Conservation (phyloP, 768 basidiomycete species). For the Hirschioporus abietinus region DNA sequence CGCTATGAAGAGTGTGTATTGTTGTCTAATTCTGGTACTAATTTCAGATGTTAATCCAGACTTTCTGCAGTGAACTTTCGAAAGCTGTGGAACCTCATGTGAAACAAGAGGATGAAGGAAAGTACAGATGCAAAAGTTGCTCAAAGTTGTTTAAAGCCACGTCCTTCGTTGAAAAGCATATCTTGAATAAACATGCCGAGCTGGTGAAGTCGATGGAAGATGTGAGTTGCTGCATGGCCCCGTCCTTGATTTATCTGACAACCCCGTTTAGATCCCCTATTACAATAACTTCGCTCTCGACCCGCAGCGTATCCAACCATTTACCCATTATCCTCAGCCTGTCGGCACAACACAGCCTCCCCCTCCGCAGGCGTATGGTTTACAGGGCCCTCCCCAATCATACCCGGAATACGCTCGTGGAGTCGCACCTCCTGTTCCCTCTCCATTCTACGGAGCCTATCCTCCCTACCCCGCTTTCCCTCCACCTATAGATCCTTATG, state of each 20-base stretch:
- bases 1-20: constrained; percentile 76
- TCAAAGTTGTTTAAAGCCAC: constrained; percentile 97
- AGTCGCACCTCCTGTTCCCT: constrained; percentile 29
- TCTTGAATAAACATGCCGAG: constrained; percentile 90
- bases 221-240: constrained; percentile 38
- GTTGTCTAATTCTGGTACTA: constrained; percentile 14
- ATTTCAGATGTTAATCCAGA: constrained; percentile 11
- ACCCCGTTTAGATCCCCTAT: constrained; percentile 60
- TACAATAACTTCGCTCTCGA: constrained; percentile 97
- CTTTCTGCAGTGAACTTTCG: constrained; percentile 61
- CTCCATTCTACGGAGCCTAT: constrained; percentile 32
- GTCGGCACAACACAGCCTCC: constrained; percentile 66
- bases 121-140: constrained; percentile 95
- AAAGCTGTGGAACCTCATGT: constrained; percentile 75
- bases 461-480: constrained; percentile 38
- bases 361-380: constrained; percentile 82
- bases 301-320: constrained; percentile 86
- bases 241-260: constrained; percentile 6
- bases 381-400: constrained; percentile 51
- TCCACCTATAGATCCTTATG: constrained; percentile 31
- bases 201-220: constrained; percentile 79
- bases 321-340: constrained; percentile 68
- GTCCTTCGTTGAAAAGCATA: constrained; percentile 96
- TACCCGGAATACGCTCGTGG: constrained; percentile 25
- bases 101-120: constrained; percentile 95